These are phyloP conservation scores for Pichia sp. DNA, from an alignment of 1,139 yeast species.

Conservation along the genomic window DNA sequence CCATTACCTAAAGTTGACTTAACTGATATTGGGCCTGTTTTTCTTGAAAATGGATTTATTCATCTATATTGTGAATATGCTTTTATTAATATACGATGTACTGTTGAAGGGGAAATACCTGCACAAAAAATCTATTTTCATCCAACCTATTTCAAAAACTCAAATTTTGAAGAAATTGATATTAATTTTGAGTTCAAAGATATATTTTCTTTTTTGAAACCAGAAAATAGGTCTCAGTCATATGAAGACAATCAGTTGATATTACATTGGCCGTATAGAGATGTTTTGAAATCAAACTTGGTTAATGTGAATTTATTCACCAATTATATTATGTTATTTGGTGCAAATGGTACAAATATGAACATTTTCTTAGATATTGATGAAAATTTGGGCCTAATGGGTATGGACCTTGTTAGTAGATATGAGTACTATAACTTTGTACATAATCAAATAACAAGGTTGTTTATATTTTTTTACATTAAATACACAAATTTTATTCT, in stretches of 20 bases:
- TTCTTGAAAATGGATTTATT: constrained; percentile 25
- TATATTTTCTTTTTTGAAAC: constrained; percentile 1
- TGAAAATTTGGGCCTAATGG: not conserved
- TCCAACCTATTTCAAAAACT: constrained; percentile 20
- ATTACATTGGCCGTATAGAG: not conserved
- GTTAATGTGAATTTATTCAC: constrained; percentile 19
- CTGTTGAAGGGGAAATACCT: constrained; percentile 22
- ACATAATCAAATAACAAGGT: constrained; percentile 13
- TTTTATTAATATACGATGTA: constrained; percentile 21
- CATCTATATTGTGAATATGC: constrained; percentile 21
- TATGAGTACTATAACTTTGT: constrained; percentile 11
- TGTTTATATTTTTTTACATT: constrained; percentile 15
- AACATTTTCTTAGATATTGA: constrained; percentile 12
- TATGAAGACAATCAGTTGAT: not conserved
- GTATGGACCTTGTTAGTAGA: constrained; percentile 2
- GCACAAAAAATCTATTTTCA: constrained; percentile 22
- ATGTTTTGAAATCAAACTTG: constrained; percentile 5
- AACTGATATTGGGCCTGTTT: constrained; percentile 24
- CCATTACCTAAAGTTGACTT: constrained; percentile 25
- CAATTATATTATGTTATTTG: constrained; percentile 24
- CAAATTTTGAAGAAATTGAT: constrained; percentile 18
- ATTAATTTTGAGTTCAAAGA: constrained; percentile 8
- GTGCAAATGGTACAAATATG: constrained; percentile 22
- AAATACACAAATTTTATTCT: constrained; percentile 19
- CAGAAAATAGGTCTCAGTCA: not conserved